These are phyloP conservation scores for Colletotrichum neosansevieriae DNA, from an alignment of 2,329 filamentous ascomycete species.

Conservation along the genomic window DNA sequence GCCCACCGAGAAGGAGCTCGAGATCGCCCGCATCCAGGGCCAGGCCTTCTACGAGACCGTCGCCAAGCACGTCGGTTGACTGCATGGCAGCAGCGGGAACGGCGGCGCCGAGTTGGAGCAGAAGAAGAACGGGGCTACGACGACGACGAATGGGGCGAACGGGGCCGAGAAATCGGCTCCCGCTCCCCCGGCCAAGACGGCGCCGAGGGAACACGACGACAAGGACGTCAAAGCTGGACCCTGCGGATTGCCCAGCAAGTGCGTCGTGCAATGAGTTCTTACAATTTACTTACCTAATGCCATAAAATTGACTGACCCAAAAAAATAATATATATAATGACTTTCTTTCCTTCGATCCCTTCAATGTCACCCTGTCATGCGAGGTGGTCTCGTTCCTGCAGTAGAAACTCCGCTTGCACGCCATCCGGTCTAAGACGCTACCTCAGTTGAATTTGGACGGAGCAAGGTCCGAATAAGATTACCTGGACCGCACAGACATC, in stretches of 20 bases:
- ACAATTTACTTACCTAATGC: neutral
- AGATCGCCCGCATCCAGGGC: constrained; percentile 86
- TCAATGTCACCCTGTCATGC: neutral
- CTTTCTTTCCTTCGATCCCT: neutral
- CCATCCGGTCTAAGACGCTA: neutral
- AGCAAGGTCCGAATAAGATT: constrained; percentile 17
- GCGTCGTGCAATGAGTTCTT: constrained; percentile 69
- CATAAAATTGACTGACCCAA: neutral
- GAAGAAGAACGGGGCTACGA: constrained; percentile 10
- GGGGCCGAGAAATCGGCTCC: constrained; percentile 41
- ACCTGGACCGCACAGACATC: neutral
- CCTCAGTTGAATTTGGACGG: neutral
- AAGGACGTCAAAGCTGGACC: constrained; percentile 68
- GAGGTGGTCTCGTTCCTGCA: too few species aligned
- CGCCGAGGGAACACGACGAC: constrained; percentile 47
- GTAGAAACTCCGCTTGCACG: neutral
- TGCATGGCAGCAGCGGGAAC: constrained; percentile 71
- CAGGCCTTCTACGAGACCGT: constrained; percentile 85
- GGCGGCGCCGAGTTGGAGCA: constrained; percentile 44
- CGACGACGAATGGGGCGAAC: constrained; percentile 41
- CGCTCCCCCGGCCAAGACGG: constrained; percentile 13
- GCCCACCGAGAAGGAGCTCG: constrained; percentile 80
- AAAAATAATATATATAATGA: constrained; percentile 9
- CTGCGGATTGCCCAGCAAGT: constrained; percentile 83
- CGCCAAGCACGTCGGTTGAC: constrained; percentile 80